phyloP scores from a whole-genome alignment of 768 basidiomycete genomes.

The Amanita thiersii region DNA sequence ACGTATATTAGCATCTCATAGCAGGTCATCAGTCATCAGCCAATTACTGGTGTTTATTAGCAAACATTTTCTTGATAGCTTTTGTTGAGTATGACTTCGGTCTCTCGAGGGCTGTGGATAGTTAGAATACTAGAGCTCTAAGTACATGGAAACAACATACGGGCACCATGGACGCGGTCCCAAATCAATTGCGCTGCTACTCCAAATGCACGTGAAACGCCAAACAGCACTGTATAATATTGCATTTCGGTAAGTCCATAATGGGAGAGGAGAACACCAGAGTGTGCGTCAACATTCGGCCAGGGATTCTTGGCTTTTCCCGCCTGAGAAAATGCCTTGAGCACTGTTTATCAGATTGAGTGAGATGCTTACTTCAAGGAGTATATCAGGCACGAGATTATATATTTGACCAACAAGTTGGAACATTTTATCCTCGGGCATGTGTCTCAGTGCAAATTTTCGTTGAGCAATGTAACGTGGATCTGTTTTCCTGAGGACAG shows the following conservation, averaged over 20 bases:
- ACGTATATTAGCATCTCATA: too few species aligned
- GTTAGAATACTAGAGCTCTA: neutral
- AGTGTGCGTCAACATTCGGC: slow-evolving; percentile 98
- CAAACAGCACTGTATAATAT: slow-evolving; percentile 96
- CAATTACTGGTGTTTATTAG: slow-evolving; percentile 37
- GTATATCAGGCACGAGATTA: slow-evolving; percentile 81
- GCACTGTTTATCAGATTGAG: neutral
- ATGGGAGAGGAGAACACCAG: slow-evolving; percentile 79
- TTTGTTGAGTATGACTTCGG: slow-evolving; percentile 87
- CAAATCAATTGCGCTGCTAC: slow-evolving; percentile 86
- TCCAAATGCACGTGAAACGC: slow-evolving; percentile 92
- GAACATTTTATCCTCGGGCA: slow-evolving; percentile 86
- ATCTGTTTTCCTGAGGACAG: slow-evolving; percentile 85
- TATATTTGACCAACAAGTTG: slow-evolving; percentile 90
- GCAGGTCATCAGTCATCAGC: too few species aligned
- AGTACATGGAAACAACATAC: slow-evolving; percentile 35
- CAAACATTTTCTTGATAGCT: slow-evolving; percentile 75
- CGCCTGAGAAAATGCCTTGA: slow-evolving; percentile 35
- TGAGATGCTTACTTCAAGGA: slow-evolving; percentile 54
- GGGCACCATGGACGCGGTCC: slow-evolving; percentile 90
- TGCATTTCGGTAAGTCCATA: slow-evolving; percentile 88
- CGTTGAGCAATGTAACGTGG: slow-evolving; percentile 88
- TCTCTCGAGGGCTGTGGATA: slow-evolving; percentile 63
- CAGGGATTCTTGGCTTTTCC: slow-evolving; percentile 92
- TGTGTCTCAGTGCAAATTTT: slow-evolving; percentile 80